These are phyloP conservation scores for Cutaneotrichosporon daszewskae DNA, from an alignment of 1,284 basidiomycete genomes.

Conservation along the genomic window DNA sequence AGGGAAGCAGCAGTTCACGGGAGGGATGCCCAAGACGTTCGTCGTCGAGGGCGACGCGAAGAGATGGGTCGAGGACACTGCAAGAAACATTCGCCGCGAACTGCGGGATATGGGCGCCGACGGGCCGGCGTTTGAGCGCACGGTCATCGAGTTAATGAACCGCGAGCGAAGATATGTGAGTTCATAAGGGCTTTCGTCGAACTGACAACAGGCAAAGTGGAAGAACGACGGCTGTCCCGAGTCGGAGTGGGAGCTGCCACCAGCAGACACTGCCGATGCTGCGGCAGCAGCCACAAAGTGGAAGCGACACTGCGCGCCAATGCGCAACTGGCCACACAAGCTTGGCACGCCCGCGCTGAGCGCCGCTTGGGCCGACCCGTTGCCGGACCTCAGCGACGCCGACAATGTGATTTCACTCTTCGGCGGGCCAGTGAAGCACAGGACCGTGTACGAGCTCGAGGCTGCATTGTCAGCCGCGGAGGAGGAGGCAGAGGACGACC, in stretches of 20 bases:
- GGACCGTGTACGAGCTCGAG: slow-evolving; percentile 20
- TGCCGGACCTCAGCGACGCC: slow-evolving; percentile 31
- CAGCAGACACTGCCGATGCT: slow-evolving; percentile 16
- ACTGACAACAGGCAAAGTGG: slow-evolving; percentile 35
- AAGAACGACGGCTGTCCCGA: slow-evolving; percentile 44
- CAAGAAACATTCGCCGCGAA: slow-evolving; percentile 30
- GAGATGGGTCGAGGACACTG: slow-evolving; percentile 30
- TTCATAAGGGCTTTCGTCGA: slow-evolving; percentile 1
- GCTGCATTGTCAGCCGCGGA: slow-evolving; percentile 28
- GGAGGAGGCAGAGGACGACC: slow-evolving; percentile 36
- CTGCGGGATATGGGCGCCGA: slow-evolving; percentile 31
- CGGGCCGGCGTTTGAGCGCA: slow-evolving; percentile 33
- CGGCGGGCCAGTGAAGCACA: slow-evolving; percentile 10
- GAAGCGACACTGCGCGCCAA: slow-evolving; percentile 22
- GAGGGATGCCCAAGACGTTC: slow-evolving; percentile 43
- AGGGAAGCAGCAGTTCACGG: slow-evolving; percentile 38
- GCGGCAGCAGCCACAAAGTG: slow-evolving; percentile 13
- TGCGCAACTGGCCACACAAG: slow-evolving; percentile 23
- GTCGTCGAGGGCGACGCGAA: slow-evolving; percentile 31
- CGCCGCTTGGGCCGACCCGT: slow-evolving; percentile 30
- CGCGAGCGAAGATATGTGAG: slow-evolving; percentile 38
- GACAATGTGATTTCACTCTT: too few relatives aligned
- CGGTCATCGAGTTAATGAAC: slow-evolving; percentile 33
- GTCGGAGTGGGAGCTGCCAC: slow-evolving; percentile 31
- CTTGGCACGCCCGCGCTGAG: slow-evolving; percentile 38